phyloP scores from a whole-genome alignment of 768 basidiomycete species.

The Lepiota brunneoincarnata region DNA sequence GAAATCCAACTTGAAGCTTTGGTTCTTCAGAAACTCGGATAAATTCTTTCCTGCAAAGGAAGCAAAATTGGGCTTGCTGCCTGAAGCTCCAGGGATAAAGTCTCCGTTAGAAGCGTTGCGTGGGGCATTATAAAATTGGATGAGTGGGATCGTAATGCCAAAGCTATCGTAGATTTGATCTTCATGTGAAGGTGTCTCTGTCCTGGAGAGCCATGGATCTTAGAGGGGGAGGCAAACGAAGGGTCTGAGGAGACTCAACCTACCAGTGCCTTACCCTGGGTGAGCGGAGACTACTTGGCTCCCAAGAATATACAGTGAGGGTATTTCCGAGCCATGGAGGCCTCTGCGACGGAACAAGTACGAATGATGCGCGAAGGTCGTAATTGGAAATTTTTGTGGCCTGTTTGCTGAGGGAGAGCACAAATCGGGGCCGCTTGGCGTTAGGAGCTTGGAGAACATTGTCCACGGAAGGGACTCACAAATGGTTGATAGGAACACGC shows the following conservation, averaged over 20 bases:
- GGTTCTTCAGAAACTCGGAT: too few species aligned
- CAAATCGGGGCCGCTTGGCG: too few species aligned
- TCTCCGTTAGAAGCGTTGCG: conserved; percentile 3
- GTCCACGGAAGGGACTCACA: conserved; percentile 21
- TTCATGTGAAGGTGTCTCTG: conserved; percentile 9
- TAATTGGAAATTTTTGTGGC: conserved; percentile 22
- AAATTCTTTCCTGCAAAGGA: too few species aligned
- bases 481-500: conserved; percentile 26
- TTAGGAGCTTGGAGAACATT: too few species aligned
- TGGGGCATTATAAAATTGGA: conserved; percentile 29
- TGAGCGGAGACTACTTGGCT: conserved; percentile 16
- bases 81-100: too few species aligned
- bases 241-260: conserved; percentile 27
- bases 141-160: conserved; percentile 29
- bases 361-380: conserved; percentile 35
- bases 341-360: conserved; percentile 27
- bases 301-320: conserved; percentile 28
- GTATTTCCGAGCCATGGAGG: conserved; percentile 26
- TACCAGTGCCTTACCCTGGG: conserved; percentile 21
- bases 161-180: conserved; percentile 33
- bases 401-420: conserved; percentile 17
- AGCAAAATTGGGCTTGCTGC: too few species aligned
- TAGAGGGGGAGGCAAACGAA: not conserved
- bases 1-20: too few species aligned
- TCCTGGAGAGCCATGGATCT: not conserved